Evolutionary conservation across 192 early-diverging fungal species (phyloP), one percentile per base, ranked within the genome.

Genomic region (Coemansia interrupta): DNA sequence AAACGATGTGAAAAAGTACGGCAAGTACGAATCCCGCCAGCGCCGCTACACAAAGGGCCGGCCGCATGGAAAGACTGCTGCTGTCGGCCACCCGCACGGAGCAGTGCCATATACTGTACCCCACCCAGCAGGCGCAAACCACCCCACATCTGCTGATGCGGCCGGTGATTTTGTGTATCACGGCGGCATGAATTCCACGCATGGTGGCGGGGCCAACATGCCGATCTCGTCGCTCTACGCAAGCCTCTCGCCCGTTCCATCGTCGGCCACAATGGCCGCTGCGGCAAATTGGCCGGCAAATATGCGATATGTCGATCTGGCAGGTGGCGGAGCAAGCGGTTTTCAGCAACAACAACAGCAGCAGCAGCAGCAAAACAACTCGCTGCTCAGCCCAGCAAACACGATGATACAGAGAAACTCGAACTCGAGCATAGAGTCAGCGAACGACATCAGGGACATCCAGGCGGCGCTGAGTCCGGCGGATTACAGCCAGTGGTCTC

Each of bases 11-110:
- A 63, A 72, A 40, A 72, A 58, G 40, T 78, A 58, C 54, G 75
- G 75, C 42, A 78, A 78, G 30, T 78, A 72, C 61, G 75, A 78
- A 59, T 72, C 75, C 17, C 65, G 66, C n/a, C 69, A 71, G 66
- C 75, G 75, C 52, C 69, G 69, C 54, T 78, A 65, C 54, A 68
- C 57, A 58, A 78, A 64, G 56, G 29, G 44, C 6, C 61, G 63
- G 23, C 32, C 61, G 19, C 23, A 65, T 14, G 23, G 41, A 49
- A 32, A 52, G 19, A 18, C 41, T 9, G 11, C 38, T 9, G 11
- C 38, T 17, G 18, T 49, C 2, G 47, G 23, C 12, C 19, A 11
- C 5, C 24, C 23, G 3, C 43, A 48, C 18, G 44, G 32, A 17
- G 11, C 46, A 10, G 44, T 18, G 14, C 54, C 54, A 11, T 55